These are phyloP conservation scores for Apiotrichum laibachii DNA, from an alignment of 1,284 basidiomycete genomes.

Conservation along the genomic window DNA sequence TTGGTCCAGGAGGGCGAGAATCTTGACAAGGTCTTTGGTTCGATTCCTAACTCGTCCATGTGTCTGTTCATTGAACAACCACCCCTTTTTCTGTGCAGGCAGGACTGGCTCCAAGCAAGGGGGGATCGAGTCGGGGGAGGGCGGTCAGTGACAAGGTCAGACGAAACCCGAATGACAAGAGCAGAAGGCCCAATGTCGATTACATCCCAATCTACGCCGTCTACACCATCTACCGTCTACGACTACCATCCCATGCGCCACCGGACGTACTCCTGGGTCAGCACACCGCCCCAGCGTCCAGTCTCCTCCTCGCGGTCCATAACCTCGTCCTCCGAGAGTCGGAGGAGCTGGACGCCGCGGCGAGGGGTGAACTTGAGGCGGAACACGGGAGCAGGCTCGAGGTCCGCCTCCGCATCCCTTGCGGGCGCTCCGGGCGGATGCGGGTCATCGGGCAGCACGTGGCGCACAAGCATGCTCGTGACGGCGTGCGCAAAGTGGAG, in stretches of 20 bases:
- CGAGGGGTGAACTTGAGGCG: slow-evolving; percentile 42
- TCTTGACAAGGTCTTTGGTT: too few species aligned
- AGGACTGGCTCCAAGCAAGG: too few species aligned
- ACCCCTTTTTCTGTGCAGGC: too few species aligned
- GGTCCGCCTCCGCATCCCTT: slow-evolving; percentile 8
- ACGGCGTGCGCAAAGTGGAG: slow-evolving; percentile 42
- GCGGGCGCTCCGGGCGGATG: slow-evolving; percentile 7
- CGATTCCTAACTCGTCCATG: too few species aligned
- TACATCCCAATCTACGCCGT: too few species aligned
- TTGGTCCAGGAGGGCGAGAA: too few species aligned
- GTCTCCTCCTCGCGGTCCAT: slow-evolving; percentile 1
- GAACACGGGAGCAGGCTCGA: slow-evolving; percentile 41
- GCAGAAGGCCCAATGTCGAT: too few species aligned
- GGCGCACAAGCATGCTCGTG: slow-evolving; percentile 28
- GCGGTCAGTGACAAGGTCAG: too few species aligned
- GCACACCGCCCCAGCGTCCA: slow-evolving; percentile 45
- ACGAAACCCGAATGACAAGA: too few species aligned
- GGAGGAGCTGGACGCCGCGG: slow-evolving; percentile 39
- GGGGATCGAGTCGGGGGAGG: too few species aligned
- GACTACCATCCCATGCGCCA: slow-evolving; percentile 3
- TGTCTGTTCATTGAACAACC: too few species aligned
- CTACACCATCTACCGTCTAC: neutral
- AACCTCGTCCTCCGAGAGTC: slow-evolving; percentile 22
- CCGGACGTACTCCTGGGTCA: slow-evolving; percentile 40
- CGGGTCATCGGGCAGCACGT: slow-evolving; percentile 42